A percentile compares a stretch with the other conserved stretches of the same genome.
phyloP scores from a whole-genome alignment of 2,329 filamentous ascomycete species.

The Elsinoe necatrix region DNA sequence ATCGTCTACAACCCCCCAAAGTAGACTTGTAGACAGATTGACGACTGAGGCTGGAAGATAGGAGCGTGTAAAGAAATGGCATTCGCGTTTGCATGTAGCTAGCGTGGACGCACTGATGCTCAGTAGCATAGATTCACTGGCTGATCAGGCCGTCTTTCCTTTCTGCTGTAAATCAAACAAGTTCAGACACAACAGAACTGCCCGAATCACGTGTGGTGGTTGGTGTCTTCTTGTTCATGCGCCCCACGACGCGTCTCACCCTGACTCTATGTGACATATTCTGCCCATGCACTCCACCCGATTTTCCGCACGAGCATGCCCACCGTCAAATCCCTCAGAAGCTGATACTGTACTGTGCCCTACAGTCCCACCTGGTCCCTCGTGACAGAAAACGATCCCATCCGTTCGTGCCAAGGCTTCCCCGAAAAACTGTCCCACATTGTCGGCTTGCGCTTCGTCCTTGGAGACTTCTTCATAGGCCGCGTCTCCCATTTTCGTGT shows the following conservation, averaged over 20 bases:
- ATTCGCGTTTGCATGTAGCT: not conserved
- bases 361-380: not conserved
- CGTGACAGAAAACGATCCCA: not conserved
- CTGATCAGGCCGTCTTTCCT: not conserved
- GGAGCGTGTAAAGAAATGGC: not conserved
- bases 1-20: conserved; percentile 72
- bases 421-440: conserved; percentile 6
- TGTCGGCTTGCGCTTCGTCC: not conserved
- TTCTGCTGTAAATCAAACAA: conserved; percentile 13
- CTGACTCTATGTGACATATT: too few species aligned
- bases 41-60: not conserved
- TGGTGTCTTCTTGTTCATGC: too few species aligned
- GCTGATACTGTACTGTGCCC: not conserved
- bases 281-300: not conserved
- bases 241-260: too few species aligned
- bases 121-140: conserved; percentile 11
- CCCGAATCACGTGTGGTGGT: too few species aligned
- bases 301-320: not conserved
- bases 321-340: not conserved
- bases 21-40: not conserved
- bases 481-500: not conserved
- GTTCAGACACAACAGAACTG: too few species aligned
- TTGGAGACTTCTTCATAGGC: conserved; percentile 1
- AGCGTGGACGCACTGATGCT: conserved; percentile 6
- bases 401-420: conserved; percentile 9